phyloP scores from a whole-genome alignment of 768 basidiomycete species.

The Tremella fuciformis region DNA sequence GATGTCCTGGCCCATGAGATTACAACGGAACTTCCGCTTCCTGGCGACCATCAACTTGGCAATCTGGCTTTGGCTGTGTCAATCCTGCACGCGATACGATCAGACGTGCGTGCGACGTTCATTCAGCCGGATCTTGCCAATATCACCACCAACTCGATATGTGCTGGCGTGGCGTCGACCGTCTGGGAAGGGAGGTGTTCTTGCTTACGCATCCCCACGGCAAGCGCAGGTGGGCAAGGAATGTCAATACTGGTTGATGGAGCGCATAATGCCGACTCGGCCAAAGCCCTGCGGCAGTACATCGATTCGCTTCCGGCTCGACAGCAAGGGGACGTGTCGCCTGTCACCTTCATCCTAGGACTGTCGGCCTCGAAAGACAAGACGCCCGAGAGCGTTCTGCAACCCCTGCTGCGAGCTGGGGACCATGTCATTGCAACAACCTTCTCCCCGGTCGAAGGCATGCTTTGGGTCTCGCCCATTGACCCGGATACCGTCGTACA shows the following conservation, averaged over 20 bases:
- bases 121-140: slow-evolving; percentile 39
- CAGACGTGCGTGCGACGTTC: slow-evolving; percentile 48
- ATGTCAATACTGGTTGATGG: slow-evolving; percentile 72
- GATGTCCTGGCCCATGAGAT: slow-evolving; percentile 1
- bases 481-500: slow-evolving; percentile 57
- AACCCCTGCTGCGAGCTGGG: slow-evolving; percentile 61
- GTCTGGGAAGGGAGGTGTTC: slow-evolving; percentile 82
- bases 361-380: slow-evolving; percentile 87
- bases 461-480: slow-evolving; percentile 87
- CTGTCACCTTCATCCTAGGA: slow-evolving; percentile 68
- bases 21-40: slow-evolving; percentile 59
- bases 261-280: slow-evolving; percentile 84
- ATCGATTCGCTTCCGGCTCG: slow-evolving; percentile 53
- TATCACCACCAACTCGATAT: slow-evolving; percentile 59
- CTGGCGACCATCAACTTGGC: slow-evolving; percentile 77
- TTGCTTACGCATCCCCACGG: slow-evolving; percentile 51
- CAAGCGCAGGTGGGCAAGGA: slow-evolving; percentile 43
- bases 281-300: slow-evolving; percentile 66
- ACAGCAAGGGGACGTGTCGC: slow-evolving; percentile 8
- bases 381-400: slow-evolving; percentile 67
- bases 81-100: slow-evolving; percentile 62
- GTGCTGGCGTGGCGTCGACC: slow-evolving; percentile 61
- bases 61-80: slow-evolving; percentile 73
- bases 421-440: slow-evolving; percentile 46
- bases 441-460: slow-evolving; percentile 67